Evolutionary conservation across 2,329 filamentous ascomycete species (phyloP).

Genomic region (Trichoderma citrinoviride): DNA sequence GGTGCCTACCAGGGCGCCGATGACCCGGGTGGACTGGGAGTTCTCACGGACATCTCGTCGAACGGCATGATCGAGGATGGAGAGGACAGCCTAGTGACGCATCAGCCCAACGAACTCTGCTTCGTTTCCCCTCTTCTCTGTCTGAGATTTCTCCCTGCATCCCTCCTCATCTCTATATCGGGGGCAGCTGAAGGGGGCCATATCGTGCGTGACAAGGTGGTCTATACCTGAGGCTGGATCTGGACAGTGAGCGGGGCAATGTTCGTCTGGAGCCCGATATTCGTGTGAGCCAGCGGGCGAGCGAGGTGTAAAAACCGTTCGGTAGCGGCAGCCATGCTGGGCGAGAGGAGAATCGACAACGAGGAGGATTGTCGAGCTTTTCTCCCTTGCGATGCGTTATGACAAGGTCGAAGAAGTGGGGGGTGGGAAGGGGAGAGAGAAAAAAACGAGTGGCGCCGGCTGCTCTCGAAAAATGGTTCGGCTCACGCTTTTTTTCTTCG

Average conservation of each 20-base stretch:
- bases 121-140: background rate
- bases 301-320: slow-evolving; percentile 93
- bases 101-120: slow-evolving; percentile 14
- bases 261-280: slow-evolving; percentile 75
- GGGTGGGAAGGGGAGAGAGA: slow-evolving; percentile 22
- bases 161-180: slow-evolving; percentile 1
- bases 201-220: slow-evolving; percentile 23
- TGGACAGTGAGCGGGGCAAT: slow-evolving; percentile 91
- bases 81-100: slow-evolving; percentile 58
- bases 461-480: slow-evolving; percentile 24
- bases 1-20: slow-evolving; percentile 89
- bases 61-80: slow-evolving; percentile 88
- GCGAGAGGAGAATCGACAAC: slow-evolving; percentile 32
- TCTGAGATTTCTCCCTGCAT: background rate
- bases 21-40: slow-evolving; percentile 89
- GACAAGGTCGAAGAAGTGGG: slow-evolving; percentile 13
- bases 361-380: slow-evolving; percentile 16
- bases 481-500: slow-evolving; percentile 27
- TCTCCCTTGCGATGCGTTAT: background rate
- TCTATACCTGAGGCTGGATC: slow-evolving; percentile 86
- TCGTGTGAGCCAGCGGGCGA: slow-evolving; percentile 81
- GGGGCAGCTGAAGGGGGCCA: slow-evolving; percentile 18
- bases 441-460: slow-evolving; percentile 29
- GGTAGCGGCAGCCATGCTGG: slow-evolving; percentile 74
- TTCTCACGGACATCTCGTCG: slow-evolving; percentile 68